Evolutionary conservation across 352 stramenopile species (phyloP).

Genomic region (Elongisporangium undulatum): DNA sequence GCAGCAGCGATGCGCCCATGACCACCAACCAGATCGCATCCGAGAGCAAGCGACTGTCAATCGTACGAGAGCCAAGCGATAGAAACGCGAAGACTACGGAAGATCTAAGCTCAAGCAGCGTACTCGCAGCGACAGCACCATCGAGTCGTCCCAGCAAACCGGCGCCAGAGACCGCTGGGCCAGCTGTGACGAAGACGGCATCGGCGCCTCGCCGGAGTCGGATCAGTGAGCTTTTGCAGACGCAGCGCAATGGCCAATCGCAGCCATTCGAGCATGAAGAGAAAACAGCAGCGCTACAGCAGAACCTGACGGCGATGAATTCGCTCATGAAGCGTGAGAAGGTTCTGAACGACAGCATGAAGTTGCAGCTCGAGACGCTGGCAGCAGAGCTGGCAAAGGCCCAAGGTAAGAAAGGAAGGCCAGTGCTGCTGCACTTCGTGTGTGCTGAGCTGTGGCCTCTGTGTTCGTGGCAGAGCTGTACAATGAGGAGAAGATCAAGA

Average conservation of each 20-base stretch:
- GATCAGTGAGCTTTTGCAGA: neutral
- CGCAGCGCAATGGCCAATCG: neutral
- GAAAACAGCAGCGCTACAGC: slow-evolving; percentile 29
- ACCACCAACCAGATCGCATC: neutral
- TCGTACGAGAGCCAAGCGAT: neutral
- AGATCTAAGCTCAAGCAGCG: neutral
- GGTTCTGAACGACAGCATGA: slow-evolving; percentile 28
- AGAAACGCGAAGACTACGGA: neutral
- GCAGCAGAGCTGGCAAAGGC: slow-evolving; percentile 21
- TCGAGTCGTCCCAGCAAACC: neutral
- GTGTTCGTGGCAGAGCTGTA: slow-evolving; percentile 22
- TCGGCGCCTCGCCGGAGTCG: neutral
- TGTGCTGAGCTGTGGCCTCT: neutral
- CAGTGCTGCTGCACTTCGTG: neutral
- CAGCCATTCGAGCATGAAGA: slow-evolving; percentile 15
- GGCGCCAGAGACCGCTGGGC: neutral
- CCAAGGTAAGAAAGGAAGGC: slow-evolving; percentile 18
- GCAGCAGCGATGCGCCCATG: neutral
- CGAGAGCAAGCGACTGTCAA: neutral
- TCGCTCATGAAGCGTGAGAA: slow-evolving; percentile 47
- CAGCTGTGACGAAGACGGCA: neutral
- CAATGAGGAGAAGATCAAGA: slow-evolving; percentile 40
- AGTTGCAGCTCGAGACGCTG: slow-evolving; percentile 29
- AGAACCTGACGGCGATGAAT: slow-evolving; percentile 42
- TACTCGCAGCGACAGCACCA: neutral